Base-by-base conservation (phyloP, 2,329 filamentous ascomycete genomes). In the Penicillium sp. region DNA sequence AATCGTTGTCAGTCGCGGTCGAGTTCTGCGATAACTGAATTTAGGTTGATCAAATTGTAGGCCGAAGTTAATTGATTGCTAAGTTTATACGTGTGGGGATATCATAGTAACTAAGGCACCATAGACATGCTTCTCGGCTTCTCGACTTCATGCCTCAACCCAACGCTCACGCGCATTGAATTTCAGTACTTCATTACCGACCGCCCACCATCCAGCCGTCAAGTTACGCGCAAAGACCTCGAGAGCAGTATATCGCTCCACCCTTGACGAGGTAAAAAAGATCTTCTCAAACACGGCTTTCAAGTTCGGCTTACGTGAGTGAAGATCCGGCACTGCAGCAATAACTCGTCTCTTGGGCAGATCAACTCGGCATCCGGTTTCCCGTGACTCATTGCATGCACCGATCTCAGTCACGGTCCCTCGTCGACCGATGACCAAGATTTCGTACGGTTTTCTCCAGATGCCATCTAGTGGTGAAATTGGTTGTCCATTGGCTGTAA, bases 271-370 rank as follows among this genome's bases (percentile, higher is more conserved):
- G n/a, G 45, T 15, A 42, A 70, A 69, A 54, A 82, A 66, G 6
- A 79, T 55, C 10, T 62, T 63, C 61, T 81, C 78, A 23, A 85
- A 66, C 23, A 84, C 45, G 10, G 69, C 63, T 61, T 80, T 83
- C 54, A 86, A 52, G 58, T 78, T 82, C 15, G 82, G 82, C 61
- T 86, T 86, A n/a, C 81, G 70, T 3, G 82, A 85, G 64, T 86
- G 82, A 12, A 84, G 49, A 65, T 85, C 82, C 7, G 82, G 80
- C 8, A 84, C 81, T 6, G 74, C 80, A 27, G 77, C 73, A 49
- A 85, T 74, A 7, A 83, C 72, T 59, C 78, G 73, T 53, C 74
- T 73, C 41, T 64, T 71, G 3, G 77, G 55, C 27, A 12, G 25
- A 27, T 27, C 15, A 18, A 18, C 41, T 31, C 25, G 41, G 28